Evolutionary conservation across 1,139 yeast species (phyloP).

Genomic region (Chernovozyma aurita): DNA sequence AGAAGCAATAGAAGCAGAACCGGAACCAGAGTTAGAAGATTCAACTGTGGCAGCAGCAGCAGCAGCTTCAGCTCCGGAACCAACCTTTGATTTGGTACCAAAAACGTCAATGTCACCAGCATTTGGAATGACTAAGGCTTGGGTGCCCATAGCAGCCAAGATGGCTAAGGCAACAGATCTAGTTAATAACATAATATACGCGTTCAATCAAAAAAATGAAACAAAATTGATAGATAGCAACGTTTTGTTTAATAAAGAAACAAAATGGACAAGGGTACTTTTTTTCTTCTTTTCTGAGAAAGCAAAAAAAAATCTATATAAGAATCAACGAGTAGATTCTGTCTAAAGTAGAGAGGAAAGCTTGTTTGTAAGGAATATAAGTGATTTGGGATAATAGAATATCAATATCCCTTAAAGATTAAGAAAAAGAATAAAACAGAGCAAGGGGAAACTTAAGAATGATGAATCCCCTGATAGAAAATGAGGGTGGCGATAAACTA

Average conservation of each 20-base stretch:
- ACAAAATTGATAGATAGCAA: too few species aligned
- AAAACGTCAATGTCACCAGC: conserved; percentile 41
- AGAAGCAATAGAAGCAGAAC: conserved; percentile 13
- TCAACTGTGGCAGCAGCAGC: conserved; percentile 1
- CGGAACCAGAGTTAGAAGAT: conserved; percentile 1
- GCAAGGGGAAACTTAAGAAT: background rate
- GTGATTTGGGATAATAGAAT: background rate
- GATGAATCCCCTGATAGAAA: background rate
- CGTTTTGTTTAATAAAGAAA: too few species aligned
- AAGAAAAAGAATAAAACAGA: background rate
- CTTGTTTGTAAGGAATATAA: too few species aligned
- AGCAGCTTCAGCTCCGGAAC: conserved; percentile 6
- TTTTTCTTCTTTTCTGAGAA: too few species aligned
- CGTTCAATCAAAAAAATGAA: too few species aligned
- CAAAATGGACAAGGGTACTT: too few species aligned
- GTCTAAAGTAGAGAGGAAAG: too few species aligned
- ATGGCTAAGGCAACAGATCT: conserved; percentile 48
- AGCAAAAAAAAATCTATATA: too few species aligned
- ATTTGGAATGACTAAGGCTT: conserved; percentile 64
- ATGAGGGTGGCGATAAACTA: conserved; percentile 8
- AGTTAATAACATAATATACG: conserved; percentile 42
- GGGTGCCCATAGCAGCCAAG: conserved; percentile 55
- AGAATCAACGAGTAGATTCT: too few species aligned
- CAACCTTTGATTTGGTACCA: conserved; percentile 12
- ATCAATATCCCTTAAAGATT: background rate